A percentile compares a stretch with the other conserved stretches of the same genome.
Evolutionary conservation across 2,329 filamentous ascomycete genomes (phyloP).

Genomic region (Fusarium sp.): DNA sequence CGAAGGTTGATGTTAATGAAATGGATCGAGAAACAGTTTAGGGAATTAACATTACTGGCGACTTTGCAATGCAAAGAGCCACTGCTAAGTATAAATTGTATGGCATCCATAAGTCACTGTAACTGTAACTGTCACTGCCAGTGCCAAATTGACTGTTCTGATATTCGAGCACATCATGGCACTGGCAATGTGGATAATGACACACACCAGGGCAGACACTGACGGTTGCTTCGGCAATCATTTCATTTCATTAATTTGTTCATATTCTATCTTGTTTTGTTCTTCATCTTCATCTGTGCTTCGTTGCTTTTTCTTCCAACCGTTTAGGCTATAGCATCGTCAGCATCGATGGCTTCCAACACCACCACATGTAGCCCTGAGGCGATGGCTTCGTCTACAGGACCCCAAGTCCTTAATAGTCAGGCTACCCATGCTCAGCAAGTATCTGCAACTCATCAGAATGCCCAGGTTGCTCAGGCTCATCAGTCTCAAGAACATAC

Average conservation of each 20-base stretch:
- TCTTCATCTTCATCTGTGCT: not conserved
- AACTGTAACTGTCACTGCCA: not conserved
- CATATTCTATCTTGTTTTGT: not conserved
- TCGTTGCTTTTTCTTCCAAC: not conserved
- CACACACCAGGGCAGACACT: not conserved
- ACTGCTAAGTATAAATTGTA: not conserved
- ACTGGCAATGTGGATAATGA: not conserved
- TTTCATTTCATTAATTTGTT: not conserved
- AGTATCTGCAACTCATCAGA: not conserved
- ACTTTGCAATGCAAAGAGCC: not conserved
- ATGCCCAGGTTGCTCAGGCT: not conserved
- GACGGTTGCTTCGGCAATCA: not conserved
- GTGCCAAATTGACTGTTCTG: not conserved
- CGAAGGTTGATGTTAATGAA: not conserved
- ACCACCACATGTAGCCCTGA: not conserved
- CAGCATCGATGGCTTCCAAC: not conserved
- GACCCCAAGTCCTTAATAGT: not conserved
- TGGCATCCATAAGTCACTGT: not conserved
- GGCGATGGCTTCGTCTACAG: not conserved
- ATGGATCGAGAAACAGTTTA: not conserved
- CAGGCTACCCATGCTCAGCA: not conserved
- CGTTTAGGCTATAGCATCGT: not conserved
- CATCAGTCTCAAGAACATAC: not conserved
- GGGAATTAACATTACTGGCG: no score
- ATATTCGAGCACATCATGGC: not conserved